Evolutionary conservation across 2,329 filamentous ascomycete genomes (phyloP), one percentile per base, ranked within the genome.

Genomic region (Falciphora oryzae): DNA sequence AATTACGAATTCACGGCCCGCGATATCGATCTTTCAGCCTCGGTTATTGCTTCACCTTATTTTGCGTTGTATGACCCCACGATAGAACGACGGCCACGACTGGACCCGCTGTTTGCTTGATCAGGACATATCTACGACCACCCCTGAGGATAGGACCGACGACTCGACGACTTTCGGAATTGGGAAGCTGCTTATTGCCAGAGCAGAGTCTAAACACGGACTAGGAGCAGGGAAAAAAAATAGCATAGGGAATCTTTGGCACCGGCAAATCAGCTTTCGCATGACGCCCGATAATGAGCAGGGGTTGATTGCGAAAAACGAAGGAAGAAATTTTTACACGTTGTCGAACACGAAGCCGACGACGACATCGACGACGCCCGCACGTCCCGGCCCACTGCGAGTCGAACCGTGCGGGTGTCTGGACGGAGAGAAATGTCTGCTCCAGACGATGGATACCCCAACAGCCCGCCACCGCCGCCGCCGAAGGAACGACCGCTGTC

Each of bases 401-500:
- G 67, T 65, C 69, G 65, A 67, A 63, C 65, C 61, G 28, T 60
- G 69, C 68, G 69, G 65, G 63, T 64, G 68, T 68, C 62, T 67
- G 65, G 31, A 18, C 63, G 62, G 64, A 69, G 65, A 66, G 70
- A 70, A 67, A 73, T 73, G 71, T 72, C 71, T 70, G 69, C 68
- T 67, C 69, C 71, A 64, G 63, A n/a, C 22, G 44, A 53, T 53
- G 44, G 18, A 53, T 53, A n/a, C 10, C 18, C 68, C 58, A 60
- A n/a, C 61, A 61, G 67, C 65, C 65, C 73, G 69, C 69, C 69
- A 70, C 70, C 73, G 68, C 68, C 73, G 68, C 76, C 78, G 56
- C 72, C 78, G 64, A 74, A 76, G 67, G 75, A 79, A 70, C 76
- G 75, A 64, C 75, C 75, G 53, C 74, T 74, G 35, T 78, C 79